Evolutionary conservation across 2,329 filamentous ascomycete species (phyloP).

Genomic region (Ceratocystis variospora): DNA sequence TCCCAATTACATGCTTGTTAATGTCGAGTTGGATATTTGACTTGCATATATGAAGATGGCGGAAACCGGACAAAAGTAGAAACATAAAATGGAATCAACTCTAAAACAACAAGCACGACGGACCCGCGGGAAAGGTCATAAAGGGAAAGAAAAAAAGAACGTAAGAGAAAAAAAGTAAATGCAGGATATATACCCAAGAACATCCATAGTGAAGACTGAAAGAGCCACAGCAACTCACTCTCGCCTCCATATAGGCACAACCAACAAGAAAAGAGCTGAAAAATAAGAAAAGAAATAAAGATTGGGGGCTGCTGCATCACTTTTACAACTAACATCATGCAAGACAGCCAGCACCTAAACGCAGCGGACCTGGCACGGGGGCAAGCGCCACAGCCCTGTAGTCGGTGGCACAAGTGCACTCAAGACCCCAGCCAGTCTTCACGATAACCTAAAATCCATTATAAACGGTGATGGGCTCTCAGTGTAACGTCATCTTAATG

Average conservation of each 20-base stretch:
- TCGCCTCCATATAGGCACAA: background rate
- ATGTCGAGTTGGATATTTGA: no score
- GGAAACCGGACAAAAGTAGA: background rate
- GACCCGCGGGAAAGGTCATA: background rate
- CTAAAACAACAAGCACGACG: background rate
- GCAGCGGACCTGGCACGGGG: background rate
- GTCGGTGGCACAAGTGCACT: background rate
- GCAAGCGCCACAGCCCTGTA: background rate
- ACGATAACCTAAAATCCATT: no score
- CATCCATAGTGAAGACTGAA: background rate
- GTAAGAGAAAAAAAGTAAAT: constrained; percentile 1
- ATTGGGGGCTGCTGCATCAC: background rate
- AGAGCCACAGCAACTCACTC: background rate
- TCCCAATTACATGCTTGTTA: no score
- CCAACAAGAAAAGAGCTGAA: background rate
- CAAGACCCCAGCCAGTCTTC: no score
- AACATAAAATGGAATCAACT: background rate
- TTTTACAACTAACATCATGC: background rate
- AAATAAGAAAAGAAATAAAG: background rate
- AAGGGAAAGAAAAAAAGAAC: background rate
- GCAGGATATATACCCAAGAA: constrained; percentile 6
- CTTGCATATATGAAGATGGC: no score
- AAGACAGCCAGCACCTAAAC: background rate
- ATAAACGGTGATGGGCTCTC: background rate
- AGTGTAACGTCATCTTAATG: constrained; percentile 14